Evolutionary conservation across 306 rosid genomes (phyloP).

Genomic region (Lotus japonicus): DNA sequence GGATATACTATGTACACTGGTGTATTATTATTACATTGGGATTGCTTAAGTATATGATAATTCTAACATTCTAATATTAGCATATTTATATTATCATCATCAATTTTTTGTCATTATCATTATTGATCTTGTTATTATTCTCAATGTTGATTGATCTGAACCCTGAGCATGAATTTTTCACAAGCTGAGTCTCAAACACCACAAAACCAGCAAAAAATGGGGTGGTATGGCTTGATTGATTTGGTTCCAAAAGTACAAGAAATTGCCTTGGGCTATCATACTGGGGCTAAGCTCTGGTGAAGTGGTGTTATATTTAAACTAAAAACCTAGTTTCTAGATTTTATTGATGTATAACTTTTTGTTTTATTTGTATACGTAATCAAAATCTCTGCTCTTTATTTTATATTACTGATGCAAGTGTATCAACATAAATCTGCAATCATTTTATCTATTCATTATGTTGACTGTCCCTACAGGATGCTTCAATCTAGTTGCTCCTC

Average conservation of each 20-base stretch:
- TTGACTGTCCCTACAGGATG: constrained; percentile 50
- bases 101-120: background rate
- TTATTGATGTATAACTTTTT: background rate
- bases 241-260: background rate
- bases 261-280: background rate
- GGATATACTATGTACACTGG: background rate
- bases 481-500: constrained; percentile 92
- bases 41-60: background rate
- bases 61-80: background rate
- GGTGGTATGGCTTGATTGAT: background rate
- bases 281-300: background rate
- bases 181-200: background rate
- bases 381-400: background rate
- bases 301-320: background rate
- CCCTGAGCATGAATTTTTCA: background rate
- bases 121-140: background rate
- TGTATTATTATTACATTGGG: background rate
- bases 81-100: background rate
- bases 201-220: background rate
- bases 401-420: constrained; percentile 1
- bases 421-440: background rate
- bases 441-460: constrained; percentile 14
- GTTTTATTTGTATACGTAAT: background rate
- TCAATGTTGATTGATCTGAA: background rate
- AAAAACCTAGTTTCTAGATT: constrained; percentile 1